Percentiles rank a stretch among this genome's conserved stretches.
Evolutionary conservation across 148 eudicot genomes (phyloP).

Genomic region (Rhododendron molle): DNA sequence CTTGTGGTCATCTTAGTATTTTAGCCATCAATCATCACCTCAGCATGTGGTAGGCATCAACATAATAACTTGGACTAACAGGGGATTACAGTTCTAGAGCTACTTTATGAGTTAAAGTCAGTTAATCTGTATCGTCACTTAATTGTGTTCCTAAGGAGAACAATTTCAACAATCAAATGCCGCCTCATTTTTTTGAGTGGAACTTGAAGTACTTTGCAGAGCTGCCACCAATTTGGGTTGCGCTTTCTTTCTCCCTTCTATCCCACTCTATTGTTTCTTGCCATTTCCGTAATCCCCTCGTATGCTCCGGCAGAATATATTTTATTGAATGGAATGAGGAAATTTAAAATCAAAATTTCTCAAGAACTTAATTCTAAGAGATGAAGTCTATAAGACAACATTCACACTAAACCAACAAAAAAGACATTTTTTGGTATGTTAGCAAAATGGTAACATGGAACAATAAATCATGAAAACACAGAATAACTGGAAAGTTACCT

Average conservation of each 20-base stretch:
- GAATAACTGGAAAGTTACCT: slow-evolving; percentile 31
- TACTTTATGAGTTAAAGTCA: background rate
- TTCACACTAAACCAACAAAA: background rate
- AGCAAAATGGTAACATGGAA: background rate
- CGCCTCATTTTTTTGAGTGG: background rate
- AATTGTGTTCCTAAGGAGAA: background rate
- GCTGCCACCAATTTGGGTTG: background rate
- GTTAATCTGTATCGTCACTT: background rate
- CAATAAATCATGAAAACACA: background rate
- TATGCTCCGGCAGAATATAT: background rate
- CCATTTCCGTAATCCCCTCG: background rate
- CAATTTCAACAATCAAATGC: background rate
- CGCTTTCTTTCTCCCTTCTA: background rate
- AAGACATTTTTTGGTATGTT: background rate
- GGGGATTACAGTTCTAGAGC: background rate
- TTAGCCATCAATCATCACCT: background rate
- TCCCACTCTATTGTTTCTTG: background rate
- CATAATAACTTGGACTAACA: background rate
- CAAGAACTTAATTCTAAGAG: background rate
- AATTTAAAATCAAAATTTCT: background rate
- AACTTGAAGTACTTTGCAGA: background rate
- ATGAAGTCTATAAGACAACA: background rate
- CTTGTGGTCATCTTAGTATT: background rate
- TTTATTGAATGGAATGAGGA: background rate
- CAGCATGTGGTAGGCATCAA: background rate